Evolutionary conservation across 2,329 filamentous ascomycete species (phyloP).

Genomic region (Elsinoe ampelina): DNA sequence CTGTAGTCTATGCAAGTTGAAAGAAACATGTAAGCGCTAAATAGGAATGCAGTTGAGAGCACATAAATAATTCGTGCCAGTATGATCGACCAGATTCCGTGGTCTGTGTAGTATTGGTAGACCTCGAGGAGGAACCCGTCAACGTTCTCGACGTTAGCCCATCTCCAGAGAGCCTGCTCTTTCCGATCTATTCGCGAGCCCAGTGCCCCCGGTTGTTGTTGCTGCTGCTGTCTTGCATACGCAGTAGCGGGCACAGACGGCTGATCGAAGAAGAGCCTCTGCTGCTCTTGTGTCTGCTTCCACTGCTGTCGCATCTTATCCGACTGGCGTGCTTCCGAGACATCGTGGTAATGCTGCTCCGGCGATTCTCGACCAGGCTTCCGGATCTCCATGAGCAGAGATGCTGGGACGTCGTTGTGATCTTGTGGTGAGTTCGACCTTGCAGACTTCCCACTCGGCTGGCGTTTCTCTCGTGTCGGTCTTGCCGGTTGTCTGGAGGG

Average conservation of each 20-base stretch:
- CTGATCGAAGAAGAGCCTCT: slow-evolving; percentile 31
- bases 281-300: slow-evolving; percentile 39
- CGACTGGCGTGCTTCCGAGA: slow-evolving; percentile 36
- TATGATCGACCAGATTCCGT: slow-evolving; percentile 77
- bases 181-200: slow-evolving; percentile 41
- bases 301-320: slow-evolving; percentile 41
- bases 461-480: background rate
- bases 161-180: slow-evolving; percentile 81
- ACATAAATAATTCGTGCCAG: slow-evolving; percentile 63
- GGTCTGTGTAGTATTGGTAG: slow-evolving; percentile 75
- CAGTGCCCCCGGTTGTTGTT: background rate
- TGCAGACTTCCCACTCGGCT: slow-evolving; percentile 14
- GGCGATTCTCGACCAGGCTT: slow-evolving; percentile 1
- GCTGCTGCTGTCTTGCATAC: slow-evolving; percentile 14
- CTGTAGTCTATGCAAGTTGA: slow-evolving; percentile 78
- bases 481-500: background rate
- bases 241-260: background rate
- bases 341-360: slow-evolving; percentile 13
- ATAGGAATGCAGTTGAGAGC: slow-evolving; percentile 73
- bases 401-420: slow-evolving; percentile 10
- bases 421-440: slow-evolving; percentile 14
- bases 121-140: slow-evolving; percentile 80
- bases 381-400: slow-evolving; percentile 7
- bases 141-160: slow-evolving; percentile 83
- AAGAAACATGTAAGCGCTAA: slow-evolving; percentile 72